A percentile compares a stretch with the other conserved stretches of the same genome.
Evolutionary conservation across 2,329 filamentous ascomycete genomes (phyloP).

Genomic region (Rhynchosporium agropyri): DNA sequence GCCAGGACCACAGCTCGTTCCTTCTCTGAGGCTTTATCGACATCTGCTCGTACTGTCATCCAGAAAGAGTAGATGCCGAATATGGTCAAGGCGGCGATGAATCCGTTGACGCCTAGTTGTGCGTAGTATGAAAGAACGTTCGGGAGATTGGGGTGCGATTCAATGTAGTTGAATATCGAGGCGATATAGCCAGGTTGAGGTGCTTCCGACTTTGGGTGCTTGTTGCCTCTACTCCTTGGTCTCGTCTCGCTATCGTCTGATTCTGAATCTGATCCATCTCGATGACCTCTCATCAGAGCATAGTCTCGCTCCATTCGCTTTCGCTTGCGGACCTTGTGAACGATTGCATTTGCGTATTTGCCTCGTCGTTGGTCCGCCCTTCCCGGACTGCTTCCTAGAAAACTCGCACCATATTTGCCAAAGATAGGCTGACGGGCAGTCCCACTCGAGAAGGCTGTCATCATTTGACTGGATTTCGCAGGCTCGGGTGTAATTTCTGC

Average conservation of each 20-base stretch:
- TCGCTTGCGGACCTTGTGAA: conserved; percentile 53
- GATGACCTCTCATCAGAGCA: conserved; percentile 41
- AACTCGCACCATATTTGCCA: conserved; percentile 48
- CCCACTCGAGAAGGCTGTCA: conserved; percentile 54
- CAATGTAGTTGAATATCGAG: conserved; percentile 62
- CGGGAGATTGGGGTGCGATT: conserved; percentile 66
- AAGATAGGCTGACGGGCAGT: conserved; percentile 49
- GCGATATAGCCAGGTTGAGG: conserved; percentile 45
- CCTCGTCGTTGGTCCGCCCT: conserved; percentile 64
- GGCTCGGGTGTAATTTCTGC: conserved; percentile 52
- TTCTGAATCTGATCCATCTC: conserved; percentile 44
- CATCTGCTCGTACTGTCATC: conserved; percentile 39
- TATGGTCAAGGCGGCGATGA: conserved; percentile 50
- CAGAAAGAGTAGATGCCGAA: conserved; percentile 40
- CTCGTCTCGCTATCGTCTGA: conserved; percentile 44
- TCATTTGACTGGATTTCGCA: conserved; percentile 55
- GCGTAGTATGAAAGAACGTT: conserved; percentile 68
- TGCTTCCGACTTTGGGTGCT: conserved; percentile 39
- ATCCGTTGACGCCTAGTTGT: conserved; percentile 57
- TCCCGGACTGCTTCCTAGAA: conserved; percentile 52
- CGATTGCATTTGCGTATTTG: conserved; percentile 50
- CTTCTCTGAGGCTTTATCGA: conserved; percentile 56
- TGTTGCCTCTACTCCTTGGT: conserved; percentile 43
- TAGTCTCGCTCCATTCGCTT: conserved; percentile 50
- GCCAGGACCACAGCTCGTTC: conserved; percentile 68